Conservation (phyloP, 495 filamentous ascomycete species). For the Penicillium herquei region DNA sequence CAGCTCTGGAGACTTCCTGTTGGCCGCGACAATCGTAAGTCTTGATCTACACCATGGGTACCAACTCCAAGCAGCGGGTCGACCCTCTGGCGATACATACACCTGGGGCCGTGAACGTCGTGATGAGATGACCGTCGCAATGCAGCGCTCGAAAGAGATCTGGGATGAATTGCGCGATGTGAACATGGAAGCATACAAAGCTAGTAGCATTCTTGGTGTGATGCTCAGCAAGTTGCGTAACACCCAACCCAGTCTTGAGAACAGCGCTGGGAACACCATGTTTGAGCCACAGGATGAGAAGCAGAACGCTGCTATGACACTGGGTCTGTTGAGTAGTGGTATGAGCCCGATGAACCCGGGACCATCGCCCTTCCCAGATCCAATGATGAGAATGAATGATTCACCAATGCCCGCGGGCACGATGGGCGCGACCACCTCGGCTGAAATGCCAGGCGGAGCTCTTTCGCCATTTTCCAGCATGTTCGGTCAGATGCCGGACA, state of each 20-base stretch:
- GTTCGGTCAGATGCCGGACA: slow-evolving; percentile 60
- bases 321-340: slow-evolving; percentile 74
- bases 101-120: slow-evolving; percentile 70
- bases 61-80: slow-evolving; percentile 34
- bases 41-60: slow-evolving; percentile 66
- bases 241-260: slow-evolving; percentile 27
- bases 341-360: slow-evolving; percentile 59
- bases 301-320: slow-evolving; percentile 72
- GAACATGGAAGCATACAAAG: slow-evolving; percentile 89
- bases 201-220: slow-evolving; percentile 68
- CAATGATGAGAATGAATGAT: slow-evolving; percentile 32
- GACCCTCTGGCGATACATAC: slow-evolving; percentile 52
- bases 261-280: slow-evolving; percentile 16
- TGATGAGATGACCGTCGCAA: slow-evolving; percentile 68
- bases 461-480: slow-evolving; percentile 55
- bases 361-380: slow-evolving; percentile 31
- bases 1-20: slow-evolving; percentile 79
- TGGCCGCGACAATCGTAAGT: slow-evolving; percentile 83
- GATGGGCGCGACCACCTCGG: slow-evolving; percentile 16
- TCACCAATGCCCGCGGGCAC: slow-evolving; percentile 31
- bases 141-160: slow-evolving; percentile 71
- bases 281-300: slow-evolving; percentile 46
- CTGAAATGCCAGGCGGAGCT: slow-evolving; percentile 33
- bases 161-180: slow-evolving; percentile 73
- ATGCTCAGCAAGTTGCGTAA: slow-evolving; percentile 74